These are phyloP conservation scores for Discostella stelligera DNA, from an alignment of 352 stramenopile genomes.

Conservation along the genomic window DNA sequence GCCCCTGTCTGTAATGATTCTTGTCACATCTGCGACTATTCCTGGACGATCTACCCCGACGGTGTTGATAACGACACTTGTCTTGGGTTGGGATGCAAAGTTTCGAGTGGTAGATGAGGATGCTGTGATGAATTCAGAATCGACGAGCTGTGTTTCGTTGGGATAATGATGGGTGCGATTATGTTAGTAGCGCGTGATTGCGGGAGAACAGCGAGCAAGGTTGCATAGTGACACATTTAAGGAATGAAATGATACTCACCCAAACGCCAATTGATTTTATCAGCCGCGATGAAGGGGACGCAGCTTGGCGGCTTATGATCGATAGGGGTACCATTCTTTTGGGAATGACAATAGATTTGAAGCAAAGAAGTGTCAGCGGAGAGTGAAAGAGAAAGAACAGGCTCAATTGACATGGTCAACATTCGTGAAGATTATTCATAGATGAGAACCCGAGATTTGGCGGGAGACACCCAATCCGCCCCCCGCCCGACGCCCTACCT, in stretches of 20 bases:
- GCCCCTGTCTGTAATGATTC: conserved; percentile 59
- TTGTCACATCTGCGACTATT: conserved; percentile 74
- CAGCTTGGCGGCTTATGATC: conserved; percentile 10
- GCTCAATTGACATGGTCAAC: no score
- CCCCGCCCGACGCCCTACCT: no score
- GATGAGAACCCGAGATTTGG: not conserved
- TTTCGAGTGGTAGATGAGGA: not conserved
- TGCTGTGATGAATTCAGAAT: not conserved
- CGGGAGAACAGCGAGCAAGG: not conserved
- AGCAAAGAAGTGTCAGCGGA: not conserved
- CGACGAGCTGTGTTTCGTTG: not conserved
- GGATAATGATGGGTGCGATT: not conserved
- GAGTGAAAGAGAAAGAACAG: not conserved
- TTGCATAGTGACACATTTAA: not conserved
- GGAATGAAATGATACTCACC: not conserved
- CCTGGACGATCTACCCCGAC: conserved; percentile 63
- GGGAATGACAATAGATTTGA: not conserved
- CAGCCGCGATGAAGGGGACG: conserved; percentile 18
- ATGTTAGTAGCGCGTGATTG: not conserved
- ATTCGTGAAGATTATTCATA: no score
- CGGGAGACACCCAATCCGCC: not conserved
- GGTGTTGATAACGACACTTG: conserved; percentile 61
- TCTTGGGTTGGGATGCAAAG: conserved; percentile 21
- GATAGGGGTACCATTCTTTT: conserved; percentile 15
- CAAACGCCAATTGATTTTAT: conserved; percentile 4